These are phyloP conservation scores for Penicillium sp. DNA, from an alignment of 2,329 filamentous ascomycete genomes.

Conservation along the genomic window DNA sequence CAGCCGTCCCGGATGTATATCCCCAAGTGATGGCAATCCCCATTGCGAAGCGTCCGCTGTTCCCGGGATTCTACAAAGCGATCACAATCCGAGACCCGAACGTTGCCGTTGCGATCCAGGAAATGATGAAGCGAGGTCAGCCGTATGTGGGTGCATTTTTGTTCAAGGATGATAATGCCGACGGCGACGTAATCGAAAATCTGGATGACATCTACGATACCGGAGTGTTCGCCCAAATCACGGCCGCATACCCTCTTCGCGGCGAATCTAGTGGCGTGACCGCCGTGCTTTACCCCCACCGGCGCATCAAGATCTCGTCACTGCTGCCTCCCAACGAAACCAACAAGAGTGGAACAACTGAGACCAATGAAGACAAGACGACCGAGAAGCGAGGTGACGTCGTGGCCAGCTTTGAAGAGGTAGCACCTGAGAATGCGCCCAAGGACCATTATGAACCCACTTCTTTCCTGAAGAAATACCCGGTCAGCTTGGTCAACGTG, in stretches of 20 bases:
- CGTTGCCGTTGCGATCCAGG: conserved; percentile 86
- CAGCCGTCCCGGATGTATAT: conserved; percentile 88
- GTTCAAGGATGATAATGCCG: conserved; percentile 92
- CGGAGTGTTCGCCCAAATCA: conserved; percentile 96
- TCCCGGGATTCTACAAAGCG: conserved; percentile 98
- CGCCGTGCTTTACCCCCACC: conserved; percentile 92
- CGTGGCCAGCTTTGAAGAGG: conserved; percentile 94
- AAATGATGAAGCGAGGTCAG: conserved; percentile 95
- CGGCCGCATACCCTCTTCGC: conserved; percentile 82
- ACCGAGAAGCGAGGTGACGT: conserved; percentile 84
- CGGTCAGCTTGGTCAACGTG: conserved; percentile 91
- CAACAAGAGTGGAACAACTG: conserved; percentile 25
- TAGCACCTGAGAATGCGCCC: conserved; percentile 58
- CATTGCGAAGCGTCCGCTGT: conserved; percentile 87
- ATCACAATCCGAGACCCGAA: conserved; percentile 93
- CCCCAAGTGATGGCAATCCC: conserved; percentile 97
- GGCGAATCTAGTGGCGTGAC: conserved; percentile 84
- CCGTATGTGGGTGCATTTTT: conserved; percentile 96
- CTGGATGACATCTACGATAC: conserved; percentile 91
- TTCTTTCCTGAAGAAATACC: conserved; percentile 84
- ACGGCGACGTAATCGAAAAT: conserved; percentile 89
- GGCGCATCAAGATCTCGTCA: conserved; percentile 84
- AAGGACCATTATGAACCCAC: conserved; percentile 75
- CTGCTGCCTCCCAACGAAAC: conserved; percentile 66
- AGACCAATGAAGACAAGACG: conserved; percentile 41